Conservation (phyloP, 1,284 basidiomycete species). For the Stereum hirsutum region DNA sequence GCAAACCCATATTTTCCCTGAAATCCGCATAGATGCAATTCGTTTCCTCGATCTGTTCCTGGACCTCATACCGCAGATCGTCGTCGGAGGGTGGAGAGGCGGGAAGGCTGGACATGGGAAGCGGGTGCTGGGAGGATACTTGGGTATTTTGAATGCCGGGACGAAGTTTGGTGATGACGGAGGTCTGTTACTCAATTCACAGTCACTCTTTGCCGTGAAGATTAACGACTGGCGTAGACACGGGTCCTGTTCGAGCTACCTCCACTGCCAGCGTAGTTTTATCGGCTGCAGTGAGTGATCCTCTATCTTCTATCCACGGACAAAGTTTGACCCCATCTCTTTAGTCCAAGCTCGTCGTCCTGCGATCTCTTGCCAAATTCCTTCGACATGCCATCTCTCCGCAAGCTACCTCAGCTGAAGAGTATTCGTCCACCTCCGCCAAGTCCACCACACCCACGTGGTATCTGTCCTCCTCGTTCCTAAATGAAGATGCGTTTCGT, state of each 20-base stretch:
- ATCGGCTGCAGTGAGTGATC: constrained; percentile 44
- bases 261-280: constrained; percentile 57
- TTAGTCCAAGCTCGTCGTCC: constrained; percentile 54
- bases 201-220: neutral
- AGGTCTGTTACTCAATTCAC: constrained; percentile 23
- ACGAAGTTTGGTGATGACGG: constrained; percentile 50
- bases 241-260: constrained; percentile 40
- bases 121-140: constrained; percentile 66
- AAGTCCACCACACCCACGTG: constrained; percentile 28
- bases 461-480: constrained; percentile 46
- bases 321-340: constrained; percentile 5
- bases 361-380: constrained; percentile 54
- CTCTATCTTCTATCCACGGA: constrained; percentile 1
- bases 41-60: constrained; percentile 77
- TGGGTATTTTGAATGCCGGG: constrained; percentile 62
- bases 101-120: constrained; percentile 40
- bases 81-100: constrained; percentile 63
- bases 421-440: constrained; percentile 1
- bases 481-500: constrained; percentile 32
- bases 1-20: constrained; percentile 91
- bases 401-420: constrained; percentile 7
- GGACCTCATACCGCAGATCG: constrained; percentile 57
- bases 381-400: constrained; percentile 32
- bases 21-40: constrained; percentile 87
- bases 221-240: constrained; percentile 8